Conservation (phyloP, 352 stramenopile species). For the Pythium phragmiticola region DNA sequence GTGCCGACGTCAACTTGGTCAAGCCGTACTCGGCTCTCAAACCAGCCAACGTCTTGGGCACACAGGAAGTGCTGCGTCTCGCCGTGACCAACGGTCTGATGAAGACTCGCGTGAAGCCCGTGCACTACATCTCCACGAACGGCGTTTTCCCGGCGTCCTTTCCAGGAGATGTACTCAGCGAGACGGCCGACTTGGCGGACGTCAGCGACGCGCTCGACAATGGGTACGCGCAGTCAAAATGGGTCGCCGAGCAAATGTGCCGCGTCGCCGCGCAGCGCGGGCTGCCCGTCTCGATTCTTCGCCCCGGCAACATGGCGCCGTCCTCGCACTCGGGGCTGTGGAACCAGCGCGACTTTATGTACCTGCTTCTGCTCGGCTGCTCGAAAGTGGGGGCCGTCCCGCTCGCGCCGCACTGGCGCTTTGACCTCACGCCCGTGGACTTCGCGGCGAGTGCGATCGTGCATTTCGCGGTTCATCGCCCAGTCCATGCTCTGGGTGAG, state of each 20-base stretch:
- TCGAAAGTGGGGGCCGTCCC: constrained; percentile 59
- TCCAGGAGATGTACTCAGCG: constrained; percentile 31
- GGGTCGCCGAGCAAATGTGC: constrained; percentile 89
- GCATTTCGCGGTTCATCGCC: constrained; percentile 62
- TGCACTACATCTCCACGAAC: constrained; percentile 92
- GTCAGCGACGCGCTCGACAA: constrained; percentile 67
- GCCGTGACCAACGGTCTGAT: constrained; percentile 74
- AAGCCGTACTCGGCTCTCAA: constrained; percentile 88
- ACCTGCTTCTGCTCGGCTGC: constrained; percentile 83
- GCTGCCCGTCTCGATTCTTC: constrained; percentile 84
- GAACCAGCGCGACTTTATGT: constrained; percentile 91
- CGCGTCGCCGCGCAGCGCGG: constrained; percentile 72
- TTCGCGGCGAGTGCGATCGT: constrained; percentile 87
- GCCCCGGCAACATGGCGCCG: constrained; percentile 89
- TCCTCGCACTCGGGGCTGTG: constrained; percentile 60
- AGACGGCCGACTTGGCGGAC: constrained; percentile 58
- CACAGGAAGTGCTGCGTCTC: constrained; percentile 87
- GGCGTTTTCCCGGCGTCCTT: constrained; percentile 80
- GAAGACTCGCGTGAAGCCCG: constrained; percentile 77
- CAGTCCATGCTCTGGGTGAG: constrained; percentile 53
- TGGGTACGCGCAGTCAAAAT: constrained; percentile 90
- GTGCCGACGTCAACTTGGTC: constrained; percentile 91
- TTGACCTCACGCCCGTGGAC: constrained; percentile 92
- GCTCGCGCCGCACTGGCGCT: constrained; percentile 65
- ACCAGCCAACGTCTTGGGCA: constrained; percentile 88